These are phyloP conservation scores for Ulvella scutata DNA, from an alignment of 139 green algal genomes.

Conservation along the genomic window DNA sequence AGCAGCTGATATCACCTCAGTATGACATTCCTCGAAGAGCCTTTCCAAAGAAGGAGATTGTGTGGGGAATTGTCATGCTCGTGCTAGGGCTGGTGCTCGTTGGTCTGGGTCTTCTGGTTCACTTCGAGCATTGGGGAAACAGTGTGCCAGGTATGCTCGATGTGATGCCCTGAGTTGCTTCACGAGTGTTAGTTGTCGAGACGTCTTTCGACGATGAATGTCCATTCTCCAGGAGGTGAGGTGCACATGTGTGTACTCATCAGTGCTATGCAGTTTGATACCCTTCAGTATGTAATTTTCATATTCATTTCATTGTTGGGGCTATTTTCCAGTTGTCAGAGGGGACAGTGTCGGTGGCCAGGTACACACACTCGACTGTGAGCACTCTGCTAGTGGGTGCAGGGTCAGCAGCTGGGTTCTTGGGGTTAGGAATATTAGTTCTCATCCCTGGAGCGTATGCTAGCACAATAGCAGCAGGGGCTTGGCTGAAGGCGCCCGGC, in stretches of 20 bases:
- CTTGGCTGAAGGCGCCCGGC: not conserved
- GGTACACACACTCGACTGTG: not conserved
- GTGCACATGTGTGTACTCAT: not conserved
- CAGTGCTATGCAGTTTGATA: not conserved
- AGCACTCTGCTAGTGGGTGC: not conserved
- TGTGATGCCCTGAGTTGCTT: not conserved
- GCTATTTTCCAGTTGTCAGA: too few relatives aligned
- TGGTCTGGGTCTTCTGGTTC: not conserved
- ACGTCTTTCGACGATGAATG: too few relatives aligned
- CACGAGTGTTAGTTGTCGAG: not conserved
- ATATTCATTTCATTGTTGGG: too few relatives aligned
- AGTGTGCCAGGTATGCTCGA: not conserved
- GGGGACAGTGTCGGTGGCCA: too few relatives aligned
- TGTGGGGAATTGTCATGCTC: not conserved
- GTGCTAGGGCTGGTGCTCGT: not conserved
- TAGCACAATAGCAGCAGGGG: not conserved
- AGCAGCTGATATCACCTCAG: not conserved
- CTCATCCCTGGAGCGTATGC: not conserved
- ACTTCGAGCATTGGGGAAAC: not conserved
- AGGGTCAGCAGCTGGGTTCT: not conserved
- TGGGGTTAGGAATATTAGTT: not conserved
- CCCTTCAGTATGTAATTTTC: not conserved
- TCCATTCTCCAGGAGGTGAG: too few relatives aligned
- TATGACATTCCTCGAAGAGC: not conserved
- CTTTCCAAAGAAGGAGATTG: not conserved